Evolutionary conservation across 768 basidiomycete genomes (phyloP), one percentile per base, ranked within the genome.

Genomic region (Terana coerulea): DNA sequence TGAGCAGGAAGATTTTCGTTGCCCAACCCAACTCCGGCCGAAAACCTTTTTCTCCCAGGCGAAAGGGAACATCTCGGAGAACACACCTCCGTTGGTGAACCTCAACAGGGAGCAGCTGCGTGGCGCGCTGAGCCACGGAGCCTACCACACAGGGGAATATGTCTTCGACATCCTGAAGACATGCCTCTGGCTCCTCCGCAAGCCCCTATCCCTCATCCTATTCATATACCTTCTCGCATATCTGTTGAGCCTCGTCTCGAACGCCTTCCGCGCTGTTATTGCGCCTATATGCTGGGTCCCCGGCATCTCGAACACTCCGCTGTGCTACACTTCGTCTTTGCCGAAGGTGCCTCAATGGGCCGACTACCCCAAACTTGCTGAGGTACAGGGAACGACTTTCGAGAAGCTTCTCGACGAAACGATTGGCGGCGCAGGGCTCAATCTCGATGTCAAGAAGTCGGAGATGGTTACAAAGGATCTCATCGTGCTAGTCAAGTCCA

Each of bases 401-500:
- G 84, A 81, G 47, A 72, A 86, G 56, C 66, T 90, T 15, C 63
- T 85, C 22, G 80, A 79, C 42, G 79, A 81, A 40, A 72, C 82
- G 0, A 72, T 76, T 0, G 81, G 83, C 2, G 77, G 80, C 0
- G 79, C 83, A 0, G 73, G 73, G 5, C 63, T 91, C 31, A 79
- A 85, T 4, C 61, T 87, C 37, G 79, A 87, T 49, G 77, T 91
- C 56, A 81, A 88, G 67, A 84, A 82, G 64, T 83, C 86, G 12
- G 84, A 90, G 58, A 83, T 90, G 78, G 89, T 87, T 12, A 86
- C 84, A 1, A 70, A 66, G 21, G 88, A 91, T 61, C 72, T 91
- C 46, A 69, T 78, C 12, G 74, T 79, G 5, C 71, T 88, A 25
- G 82, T 90, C 14, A 75, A 74, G 14, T 67, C 76, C 53, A 91